These are phyloP conservation scores for Jatropha multifida DNA, from an alignment of 441 rosid species.

Conservation along the genomic window DNA sequence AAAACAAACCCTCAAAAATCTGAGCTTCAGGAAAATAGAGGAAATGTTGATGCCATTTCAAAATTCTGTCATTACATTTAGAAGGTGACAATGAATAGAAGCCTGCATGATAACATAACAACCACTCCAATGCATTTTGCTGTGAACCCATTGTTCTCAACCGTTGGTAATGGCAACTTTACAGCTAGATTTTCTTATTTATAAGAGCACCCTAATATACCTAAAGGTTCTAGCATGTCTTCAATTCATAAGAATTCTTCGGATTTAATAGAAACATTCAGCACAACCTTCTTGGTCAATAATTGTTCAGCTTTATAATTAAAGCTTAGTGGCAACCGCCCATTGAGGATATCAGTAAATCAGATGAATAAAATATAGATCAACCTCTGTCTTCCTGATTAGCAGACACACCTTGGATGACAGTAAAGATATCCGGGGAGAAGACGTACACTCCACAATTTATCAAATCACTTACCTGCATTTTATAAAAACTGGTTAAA, in stretches of 20 bases:
- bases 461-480: slow-evolving; percentile 83
- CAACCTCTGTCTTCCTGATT: slow-evolving; percentile 56
- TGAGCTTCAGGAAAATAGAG: neutral
- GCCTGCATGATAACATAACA: neutral
- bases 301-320: neutral
- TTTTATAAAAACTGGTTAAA: slow-evolving; percentile 9
- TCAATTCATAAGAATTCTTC: neutral
- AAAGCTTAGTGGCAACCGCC: neutral
- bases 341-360: neutral
- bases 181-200: neutral
- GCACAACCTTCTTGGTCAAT: neutral
- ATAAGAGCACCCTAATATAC: no score
- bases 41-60: neutral
- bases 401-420: slow-evolving; percentile 53
- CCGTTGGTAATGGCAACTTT: neutral
- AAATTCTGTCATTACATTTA: neutral
- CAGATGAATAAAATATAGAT: neutral
- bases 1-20: neutral
- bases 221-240: neutral
- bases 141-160: no score
- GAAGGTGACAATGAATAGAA: neutral
- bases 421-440: slow-evolving; percentile 60
- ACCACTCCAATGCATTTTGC: no score
- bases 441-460: slow-evolving; percentile 85
- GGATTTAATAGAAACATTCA: neutral